phyloP scores from a whole-genome alignment of 2,329 filamentous ascomycete genomes.

The Akanthomyces muscarius region DNA sequence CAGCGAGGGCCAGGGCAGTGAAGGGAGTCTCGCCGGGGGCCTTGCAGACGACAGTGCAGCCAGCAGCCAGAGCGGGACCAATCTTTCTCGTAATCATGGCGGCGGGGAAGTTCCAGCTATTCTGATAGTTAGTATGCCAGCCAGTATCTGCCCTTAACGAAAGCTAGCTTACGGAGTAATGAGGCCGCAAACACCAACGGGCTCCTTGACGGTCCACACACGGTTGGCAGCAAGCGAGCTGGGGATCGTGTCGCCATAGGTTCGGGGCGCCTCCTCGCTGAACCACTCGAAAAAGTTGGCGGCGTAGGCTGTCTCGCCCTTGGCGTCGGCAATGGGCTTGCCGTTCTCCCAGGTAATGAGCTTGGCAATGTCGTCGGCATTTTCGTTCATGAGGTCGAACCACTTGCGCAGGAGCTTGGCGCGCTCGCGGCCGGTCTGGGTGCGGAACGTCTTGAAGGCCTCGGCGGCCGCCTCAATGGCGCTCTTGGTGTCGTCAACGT shows the following conservation, averaged over 20 bases:
- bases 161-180: slow-evolving; percentile 60
- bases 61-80: slow-evolving; percentile 78
- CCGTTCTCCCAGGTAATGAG: slow-evolving; percentile 90
- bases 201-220: slow-evolving; percentile 75
- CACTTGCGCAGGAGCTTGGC: slow-evolving; percentile 71
- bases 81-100: slow-evolving; percentile 72
- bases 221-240: slow-evolving; percentile 67
- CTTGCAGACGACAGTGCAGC: slow-evolving; percentile 91
- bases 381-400: slow-evolving; percentile 76
- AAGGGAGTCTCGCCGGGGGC: slow-evolving; percentile 90
- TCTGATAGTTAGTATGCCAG: background rate
- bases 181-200: slow-evolving; percentile 76
- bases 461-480: slow-evolving; percentile 80
- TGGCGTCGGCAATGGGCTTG: slow-evolving; percentile 73
- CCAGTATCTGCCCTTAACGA: too few species aligned
- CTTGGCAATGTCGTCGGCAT: slow-evolving; percentile 74
- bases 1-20: slow-evolving; percentile 80
- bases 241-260: slow-evolving; percentile 72
- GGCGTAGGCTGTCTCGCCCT: slow-evolving; percentile 68
- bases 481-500: slow-evolving; percentile 67
- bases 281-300: slow-evolving; percentile 80
- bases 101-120: slow-evolving; percentile 77
- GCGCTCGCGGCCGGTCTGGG: slow-evolving; percentile 69
- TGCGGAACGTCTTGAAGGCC: slow-evolving; percentile 68
- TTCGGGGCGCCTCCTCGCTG: slow-evolving; percentile 69